Percentiles rank a stretch among this genome's conserved stretches.
phyloP scores from a whole-genome alignment of 1,139 yeast species.

The Arxiozyma slooffiae region DNA sequence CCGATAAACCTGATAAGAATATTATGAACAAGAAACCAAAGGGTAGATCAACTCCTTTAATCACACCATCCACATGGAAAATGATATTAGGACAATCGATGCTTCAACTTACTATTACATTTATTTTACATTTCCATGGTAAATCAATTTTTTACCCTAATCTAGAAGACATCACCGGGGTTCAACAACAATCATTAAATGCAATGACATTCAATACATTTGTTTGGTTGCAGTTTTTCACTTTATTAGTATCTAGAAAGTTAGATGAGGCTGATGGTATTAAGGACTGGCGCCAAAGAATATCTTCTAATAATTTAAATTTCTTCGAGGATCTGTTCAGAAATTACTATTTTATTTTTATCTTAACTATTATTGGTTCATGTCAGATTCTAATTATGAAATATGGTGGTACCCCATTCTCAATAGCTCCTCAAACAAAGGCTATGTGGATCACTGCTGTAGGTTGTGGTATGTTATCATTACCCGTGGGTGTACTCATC shows the following conservation, averaged over 20 bases:
- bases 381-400: conserved; percentile 86
- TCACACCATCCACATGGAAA: conserved; percentile 93
- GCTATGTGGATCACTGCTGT: conserved; percentile 87
- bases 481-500: conserved; percentile 69
- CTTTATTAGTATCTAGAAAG: conserved; percentile 82
- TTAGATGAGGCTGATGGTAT: conserved; percentile 80
- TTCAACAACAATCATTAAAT: conserved; percentile 50
- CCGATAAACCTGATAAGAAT: conserved; percentile 86
- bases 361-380: conserved; percentile 65
- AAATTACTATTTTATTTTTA: conserved; percentile 70
- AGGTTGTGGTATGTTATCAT: conserved; percentile 68
- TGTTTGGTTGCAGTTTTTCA: conserved; percentile 97
- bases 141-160: conserved; percentile 45
- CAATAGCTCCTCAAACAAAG: conserved; percentile 66
- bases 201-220: conserved; percentile 91
- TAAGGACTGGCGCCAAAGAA: conserved; percentile 45
- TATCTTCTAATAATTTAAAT: conserved; percentile 55
- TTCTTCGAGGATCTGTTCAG: conserved; percentile 73
- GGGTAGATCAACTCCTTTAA: conserved; percentile 70
- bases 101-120: conserved; percentile 70
- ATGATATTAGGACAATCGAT: conserved; percentile 87
- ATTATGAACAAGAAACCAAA: conserved; percentile 76
- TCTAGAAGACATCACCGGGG: conserved; percentile 33
- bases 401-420: conserved; percentile 94
- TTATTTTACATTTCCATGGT: conserved; percentile 74